Evolutionary conservation across 2,329 filamentous ascomycete species (phyloP).

Genomic region (Chaetomiaceae sp.): DNA sequence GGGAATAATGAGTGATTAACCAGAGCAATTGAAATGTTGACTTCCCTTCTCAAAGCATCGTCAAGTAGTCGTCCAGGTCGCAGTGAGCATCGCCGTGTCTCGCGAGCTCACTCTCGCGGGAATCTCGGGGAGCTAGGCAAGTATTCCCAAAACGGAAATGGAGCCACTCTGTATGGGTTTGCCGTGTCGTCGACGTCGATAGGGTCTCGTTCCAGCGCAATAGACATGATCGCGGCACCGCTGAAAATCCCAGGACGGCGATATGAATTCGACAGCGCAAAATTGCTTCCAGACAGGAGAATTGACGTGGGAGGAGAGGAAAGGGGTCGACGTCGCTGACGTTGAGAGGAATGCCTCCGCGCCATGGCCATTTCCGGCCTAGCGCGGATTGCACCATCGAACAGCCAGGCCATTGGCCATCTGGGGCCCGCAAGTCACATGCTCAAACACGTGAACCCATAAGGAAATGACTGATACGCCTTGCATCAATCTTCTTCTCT

Average conservation of each 20-base stretch:
- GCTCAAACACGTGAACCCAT: no score
- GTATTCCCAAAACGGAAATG: slow-evolving; percentile 14
- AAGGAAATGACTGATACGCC: no score
- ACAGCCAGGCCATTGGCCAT: background rate
- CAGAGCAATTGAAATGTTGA: background rate
- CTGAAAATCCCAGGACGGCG: background rate
- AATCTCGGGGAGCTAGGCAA: background rate
- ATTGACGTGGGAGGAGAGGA: slow-evolving; percentile 2
- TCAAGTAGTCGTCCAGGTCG: background rate
- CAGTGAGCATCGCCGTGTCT: background rate
- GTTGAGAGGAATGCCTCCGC: slow-evolving; percentile 11
- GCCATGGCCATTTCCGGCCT: slow-evolving; percentile 19
- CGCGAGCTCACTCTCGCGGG: background rate
- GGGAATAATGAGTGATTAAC: no score
- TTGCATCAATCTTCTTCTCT: no score
- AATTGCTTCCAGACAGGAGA: background rate
- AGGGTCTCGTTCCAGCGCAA: background rate
- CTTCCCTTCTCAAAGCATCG: background rate
- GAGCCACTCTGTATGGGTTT: background rate
- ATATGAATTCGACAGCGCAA: background rate
- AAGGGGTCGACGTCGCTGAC: slow-evolving; percentile 20
- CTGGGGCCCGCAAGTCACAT: slow-evolving; percentile 3
- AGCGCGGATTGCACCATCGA: slow-evolving; percentile 29
- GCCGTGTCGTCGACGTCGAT: background rate
- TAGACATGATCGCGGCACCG: background rate